phyloP scores from a whole-genome alignment of 129 eudicot genomes.

The Saussurea involucrata region DNA sequence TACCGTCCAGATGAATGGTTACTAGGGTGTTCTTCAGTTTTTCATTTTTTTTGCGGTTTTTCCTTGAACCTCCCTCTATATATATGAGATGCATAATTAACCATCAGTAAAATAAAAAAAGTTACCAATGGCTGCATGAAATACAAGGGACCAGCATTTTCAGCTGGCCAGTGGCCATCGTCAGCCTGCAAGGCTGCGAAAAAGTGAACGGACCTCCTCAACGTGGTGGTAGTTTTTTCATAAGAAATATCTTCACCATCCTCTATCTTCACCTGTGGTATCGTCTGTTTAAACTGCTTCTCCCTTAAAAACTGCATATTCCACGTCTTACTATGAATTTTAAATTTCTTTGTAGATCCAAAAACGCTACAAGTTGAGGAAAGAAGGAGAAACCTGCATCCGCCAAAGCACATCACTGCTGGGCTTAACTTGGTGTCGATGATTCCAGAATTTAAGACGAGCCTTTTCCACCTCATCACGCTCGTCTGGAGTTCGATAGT shows the following conservation, averaged over 20 bases:
- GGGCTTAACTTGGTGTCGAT: conserved; percentile 36
- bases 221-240: conserved; percentile 41
- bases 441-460: conserved; percentile 36
- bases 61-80: too few relatives aligned
- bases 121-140: conserved; percentile 67
- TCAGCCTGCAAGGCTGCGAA: conserved; percentile 61
- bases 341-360: neutral
- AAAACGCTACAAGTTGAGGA: neutral
- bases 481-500: conserved; percentile 32
- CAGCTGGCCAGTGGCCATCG: conserved; percentile 89
- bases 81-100: neutral
- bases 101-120: neutral
- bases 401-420: conserved; percentile 45
- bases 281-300: conserved; percentile 55
- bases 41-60: too few relatives aligned
- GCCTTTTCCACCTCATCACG: conserved; percentile 39
- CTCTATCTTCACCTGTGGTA: conserved; percentile 52
- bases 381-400: conserved; percentile 38
- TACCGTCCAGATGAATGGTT: too few relatives aligned
- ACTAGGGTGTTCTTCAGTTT: too few relatives aligned
- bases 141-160: conserved; percentile 61
- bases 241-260: conserved; percentile 60
- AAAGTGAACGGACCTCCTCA: conserved; percentile 45
- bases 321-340: too few relatives aligned
- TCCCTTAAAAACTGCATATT: conserved; percentile 53